Conservation (phyloP, 75 land plant genomes). For the Picea glauca region DNA sequence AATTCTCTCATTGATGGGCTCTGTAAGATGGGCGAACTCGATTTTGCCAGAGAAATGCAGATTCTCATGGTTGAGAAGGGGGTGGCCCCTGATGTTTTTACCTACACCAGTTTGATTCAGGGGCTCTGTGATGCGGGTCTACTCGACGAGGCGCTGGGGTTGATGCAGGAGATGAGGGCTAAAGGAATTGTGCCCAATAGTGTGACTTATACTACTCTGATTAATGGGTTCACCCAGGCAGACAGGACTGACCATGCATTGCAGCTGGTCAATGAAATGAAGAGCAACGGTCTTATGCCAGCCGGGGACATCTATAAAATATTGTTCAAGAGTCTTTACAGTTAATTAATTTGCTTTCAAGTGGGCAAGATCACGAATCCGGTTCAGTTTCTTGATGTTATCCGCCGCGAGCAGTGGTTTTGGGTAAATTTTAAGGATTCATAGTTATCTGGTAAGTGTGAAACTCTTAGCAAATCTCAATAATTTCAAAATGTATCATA, state of each 20-base stretch:
- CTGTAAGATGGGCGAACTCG: constrained; percentile 12
- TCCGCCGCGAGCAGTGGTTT: too few species aligned
- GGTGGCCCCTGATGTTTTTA: constrained; percentile 5
- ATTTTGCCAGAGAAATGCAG: constrained; percentile 8
- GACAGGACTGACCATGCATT: constrained; percentile 15
- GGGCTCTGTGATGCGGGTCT: constrained; percentile 8
- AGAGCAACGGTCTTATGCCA: constrained; percentile 20
- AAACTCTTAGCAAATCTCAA: too few species aligned
- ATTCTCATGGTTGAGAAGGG: neutral
- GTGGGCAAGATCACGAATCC: neutral
- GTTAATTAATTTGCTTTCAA: neutral
- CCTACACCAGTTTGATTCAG: constrained; percentile 14
- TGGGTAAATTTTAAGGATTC: too few species aligned
- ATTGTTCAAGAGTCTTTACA: constrained; percentile 12
- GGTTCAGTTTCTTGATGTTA: neutral
- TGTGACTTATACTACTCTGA: constrained; percentile 28
- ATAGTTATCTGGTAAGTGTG: too few species aligned
- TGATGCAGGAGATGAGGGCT: constrained; percentile 17
- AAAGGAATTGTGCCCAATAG: constrained; percentile 23
- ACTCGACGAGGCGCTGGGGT: constrained; percentile 11
- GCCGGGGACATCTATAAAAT: constrained; percentile 23
- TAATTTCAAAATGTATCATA: too few species aligned
- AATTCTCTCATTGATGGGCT: constrained; percentile 12
- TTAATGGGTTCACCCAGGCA: constrained; percentile 21
- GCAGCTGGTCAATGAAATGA: constrained; percentile 17